phyloP scores from a whole-genome alignment of 2,329 filamentous ascomycete species.

The Fusarium verticillioides region DNA sequence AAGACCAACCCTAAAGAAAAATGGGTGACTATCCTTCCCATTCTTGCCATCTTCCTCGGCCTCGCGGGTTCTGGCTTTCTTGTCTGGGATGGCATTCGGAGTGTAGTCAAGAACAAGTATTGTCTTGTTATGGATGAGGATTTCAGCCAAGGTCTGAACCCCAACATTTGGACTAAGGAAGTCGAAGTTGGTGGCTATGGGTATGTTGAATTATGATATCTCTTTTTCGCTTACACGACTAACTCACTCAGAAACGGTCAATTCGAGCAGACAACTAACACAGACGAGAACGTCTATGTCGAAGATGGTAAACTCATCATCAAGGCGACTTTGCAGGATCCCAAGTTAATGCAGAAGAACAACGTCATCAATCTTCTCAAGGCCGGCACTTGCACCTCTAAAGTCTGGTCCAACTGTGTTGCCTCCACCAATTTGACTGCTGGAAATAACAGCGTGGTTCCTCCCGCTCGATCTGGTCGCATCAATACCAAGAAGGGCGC shows the following conservation, averaged over 20 bases:
- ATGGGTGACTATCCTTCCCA: constrained; percentile 84
- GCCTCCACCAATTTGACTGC: constrained; percentile 76
- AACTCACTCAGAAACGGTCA: constrained; percentile 73
- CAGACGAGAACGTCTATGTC: constrained; percentile 79
- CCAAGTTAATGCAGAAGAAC: constrained; percentile 71
- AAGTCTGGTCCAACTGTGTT: constrained; percentile 67
- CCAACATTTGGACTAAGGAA: constrained; percentile 77
- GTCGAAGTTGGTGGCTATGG: constrained; percentile 80
- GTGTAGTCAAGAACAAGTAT: constrained; percentile 80
- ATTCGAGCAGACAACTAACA: constrained; percentile 80
- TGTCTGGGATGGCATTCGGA: constrained; percentile 78
- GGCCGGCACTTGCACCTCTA: constrained; percentile 75
- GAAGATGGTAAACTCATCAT: constrained; percentile 76
- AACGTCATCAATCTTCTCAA: constrained; percentile 74
- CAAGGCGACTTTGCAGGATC: constrained; percentile 81
- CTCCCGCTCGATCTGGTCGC: constrained; percentile 80
- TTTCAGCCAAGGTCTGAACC: constrained; percentile 69
- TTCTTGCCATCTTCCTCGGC: constrained; percentile 77
- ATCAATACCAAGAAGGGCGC: constrained; percentile 79
- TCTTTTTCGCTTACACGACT: neutral
- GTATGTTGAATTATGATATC: constrained; percentile 59
- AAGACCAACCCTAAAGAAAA: constrained; percentile 82
- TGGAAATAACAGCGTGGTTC: constrained; percentile 78
- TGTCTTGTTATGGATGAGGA: constrained; percentile 74
- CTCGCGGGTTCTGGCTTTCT: constrained; percentile 75